Evolutionary conservation across 164 flowering plant genomes (phyloP).

Genomic region (Aristolochia contorta): DNA sequence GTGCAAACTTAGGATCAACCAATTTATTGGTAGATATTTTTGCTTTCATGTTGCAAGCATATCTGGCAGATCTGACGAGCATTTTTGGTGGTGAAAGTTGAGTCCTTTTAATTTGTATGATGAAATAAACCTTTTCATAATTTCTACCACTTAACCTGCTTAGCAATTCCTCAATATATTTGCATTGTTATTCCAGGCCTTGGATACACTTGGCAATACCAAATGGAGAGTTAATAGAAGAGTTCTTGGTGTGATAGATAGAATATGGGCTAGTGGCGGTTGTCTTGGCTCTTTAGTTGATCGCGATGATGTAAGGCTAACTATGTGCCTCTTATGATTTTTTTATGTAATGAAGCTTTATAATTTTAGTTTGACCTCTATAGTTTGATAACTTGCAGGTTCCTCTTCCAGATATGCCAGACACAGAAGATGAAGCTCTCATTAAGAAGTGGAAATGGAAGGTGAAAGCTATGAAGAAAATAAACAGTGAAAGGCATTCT

Average conservation of each 20-base stretch:
- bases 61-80: no score
- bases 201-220: constrained; percentile 85
- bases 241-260: constrained; percentile 69
- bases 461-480: constrained; percentile 50
- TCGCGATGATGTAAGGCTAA: constrained; percentile 63
- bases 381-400: constrained; percentile 26
- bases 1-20: no score
- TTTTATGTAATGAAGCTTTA: no score
- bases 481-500: constrained; percentile 79
- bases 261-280: constrained; percentile 94
- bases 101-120: no score
- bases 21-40: no score
- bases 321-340: not conserved
- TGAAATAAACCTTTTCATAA: no score
- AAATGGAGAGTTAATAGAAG: constrained; percentile 87
- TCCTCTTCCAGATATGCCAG: constrained; percentile 76
- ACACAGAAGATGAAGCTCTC: constrained; percentile 64
- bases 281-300: constrained; percentile 70
- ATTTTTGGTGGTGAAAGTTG: no score
- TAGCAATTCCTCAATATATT: no score
- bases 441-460: constrained; percentile 86
- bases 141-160: no score
- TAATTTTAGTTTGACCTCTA: no score
- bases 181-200: constrained; percentile 45
- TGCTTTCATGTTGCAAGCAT: no score